Conservation (phyloP, 164 flowering plant genomes). For the Umbilicus rupestris region DNA sequence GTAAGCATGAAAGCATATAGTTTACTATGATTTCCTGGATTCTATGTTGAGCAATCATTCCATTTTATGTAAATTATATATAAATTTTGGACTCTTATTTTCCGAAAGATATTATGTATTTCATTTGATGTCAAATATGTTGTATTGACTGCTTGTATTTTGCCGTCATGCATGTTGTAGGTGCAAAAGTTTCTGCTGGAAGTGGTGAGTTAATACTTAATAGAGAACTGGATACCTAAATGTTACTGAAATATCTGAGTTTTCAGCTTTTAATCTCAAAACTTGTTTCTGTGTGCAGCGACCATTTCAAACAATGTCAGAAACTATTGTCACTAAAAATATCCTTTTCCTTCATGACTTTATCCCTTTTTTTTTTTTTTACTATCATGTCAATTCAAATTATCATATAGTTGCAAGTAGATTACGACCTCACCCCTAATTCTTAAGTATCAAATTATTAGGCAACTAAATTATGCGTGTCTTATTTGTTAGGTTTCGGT, state of each 20-base stretch:
- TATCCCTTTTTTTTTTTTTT: too few species aligned
- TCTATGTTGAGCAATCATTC: too few species aligned
- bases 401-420: not conserved
- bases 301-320: slow-evolving; percentile 85
- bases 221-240: slow-evolving; percentile 6
- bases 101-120: not conserved
- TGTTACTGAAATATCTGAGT: not conserved
- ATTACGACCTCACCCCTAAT: too few species aligned
- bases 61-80: not conserved
- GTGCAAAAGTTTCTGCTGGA: slow-evolving; percentile 69
- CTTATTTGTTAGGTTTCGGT: too few species aligned
- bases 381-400: not conserved
- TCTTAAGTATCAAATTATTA: too few species aligned
- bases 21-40: too few species aligned
- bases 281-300: slow-evolving; percentile 54
- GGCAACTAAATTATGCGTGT: too few species aligned
- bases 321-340: slow-evolving; percentile 77
- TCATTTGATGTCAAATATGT: not conserved
- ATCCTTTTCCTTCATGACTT: slow-evolving; percentile 53
- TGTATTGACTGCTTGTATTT: not conserved
- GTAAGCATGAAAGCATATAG: too few species aligned
- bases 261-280: not conserved
- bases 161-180: not conserved
- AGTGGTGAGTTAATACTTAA: slow-evolving; percentile 64
- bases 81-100: not conserved